Percentiles rank a stretch among this genome's conserved stretches.
phyloP scores from a whole-genome alignment of 495 filamentous ascomycete species.

The Aspergillus heteromorphus region DNA sequence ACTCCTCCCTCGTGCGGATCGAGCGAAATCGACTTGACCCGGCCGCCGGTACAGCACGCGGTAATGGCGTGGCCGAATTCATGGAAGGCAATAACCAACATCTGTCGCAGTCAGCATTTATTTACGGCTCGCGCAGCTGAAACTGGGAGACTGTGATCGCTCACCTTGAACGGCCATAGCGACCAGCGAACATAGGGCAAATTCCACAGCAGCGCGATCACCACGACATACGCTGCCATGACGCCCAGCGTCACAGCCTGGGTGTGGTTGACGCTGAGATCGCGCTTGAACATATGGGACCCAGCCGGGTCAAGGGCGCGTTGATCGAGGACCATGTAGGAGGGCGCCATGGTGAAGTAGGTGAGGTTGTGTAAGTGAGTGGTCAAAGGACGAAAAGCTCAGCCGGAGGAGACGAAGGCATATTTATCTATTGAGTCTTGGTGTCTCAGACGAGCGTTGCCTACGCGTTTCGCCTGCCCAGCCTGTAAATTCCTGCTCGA shows the following conservation, averaged over 20 bases:
- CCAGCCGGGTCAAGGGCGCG: constrained; percentile 21
- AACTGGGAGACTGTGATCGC: neutral
- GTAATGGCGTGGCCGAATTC: constrained; percentile 76
- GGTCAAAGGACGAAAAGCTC: neutral
- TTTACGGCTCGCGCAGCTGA: neutral
- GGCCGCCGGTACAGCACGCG: constrained; percentile 65
- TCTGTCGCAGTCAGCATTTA: constrained; percentile 28
- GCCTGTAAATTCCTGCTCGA: constrained; percentile 13
- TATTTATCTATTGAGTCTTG: too few species aligned
- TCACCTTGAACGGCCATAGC: constrained; percentile 80
- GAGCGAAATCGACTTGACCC: constrained; percentile 65
- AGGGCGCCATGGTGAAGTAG: constrained; percentile 31
- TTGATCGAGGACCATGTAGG: constrained; percentile 21
- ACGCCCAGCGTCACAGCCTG: constrained; percentile 69
- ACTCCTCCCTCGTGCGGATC: constrained; percentile 70
- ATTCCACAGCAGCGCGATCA: constrained; percentile 74
- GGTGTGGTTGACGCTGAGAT: constrained; percentile 61
- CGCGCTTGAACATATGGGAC: constrained; percentile 39
- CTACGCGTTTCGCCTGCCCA: constrained; percentile 14
- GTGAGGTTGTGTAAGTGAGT: constrained; percentile 1
- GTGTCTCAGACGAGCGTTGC: constrained; percentile 5
- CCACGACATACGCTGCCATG: constrained; percentile 63
- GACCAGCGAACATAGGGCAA: constrained; percentile 66
- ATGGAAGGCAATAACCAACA: constrained; percentile 82
- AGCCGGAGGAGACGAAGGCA: neutral